Evolutionary conservation across 257 asterid species (phyloP).

Genomic region (Solanum rostratum): DNA sequence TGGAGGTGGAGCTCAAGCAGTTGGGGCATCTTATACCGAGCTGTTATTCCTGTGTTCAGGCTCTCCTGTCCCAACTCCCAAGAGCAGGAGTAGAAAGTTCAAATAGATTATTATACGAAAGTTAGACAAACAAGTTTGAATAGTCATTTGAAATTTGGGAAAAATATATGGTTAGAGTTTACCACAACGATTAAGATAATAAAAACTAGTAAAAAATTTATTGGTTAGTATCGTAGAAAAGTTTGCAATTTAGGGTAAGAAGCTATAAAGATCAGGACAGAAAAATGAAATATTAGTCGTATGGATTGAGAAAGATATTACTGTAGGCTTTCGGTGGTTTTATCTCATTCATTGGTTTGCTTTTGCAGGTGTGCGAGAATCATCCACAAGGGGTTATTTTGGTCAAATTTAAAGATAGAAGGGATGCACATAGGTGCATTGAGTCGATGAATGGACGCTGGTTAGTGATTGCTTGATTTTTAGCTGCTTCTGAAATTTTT

Average conservation of each 20-base stretch:
- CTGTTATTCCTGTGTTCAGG: neutral
- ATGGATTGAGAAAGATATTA: neutral
- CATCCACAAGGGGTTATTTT: conserved; percentile 86
- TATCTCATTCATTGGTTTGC: conserved; percentile 3
- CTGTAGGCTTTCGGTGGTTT: neutral
- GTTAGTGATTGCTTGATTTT: conserved; percentile 19
- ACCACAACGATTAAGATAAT: neutral
- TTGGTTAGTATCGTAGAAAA: neutral
- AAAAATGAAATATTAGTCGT: neutral
- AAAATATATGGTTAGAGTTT: neutral
- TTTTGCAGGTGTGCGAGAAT: conserved; percentile 75
- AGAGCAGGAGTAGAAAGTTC: neutral
- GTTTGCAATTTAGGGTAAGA: neutral
- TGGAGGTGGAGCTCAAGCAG: neutral
- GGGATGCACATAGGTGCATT: conserved; percentile 79
- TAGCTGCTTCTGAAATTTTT: neutral
- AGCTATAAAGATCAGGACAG: neutral
- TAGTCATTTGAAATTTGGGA: neutral
- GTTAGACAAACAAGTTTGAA: neutral
- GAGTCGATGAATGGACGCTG: conserved; percentile 92
- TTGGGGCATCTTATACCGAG: neutral
- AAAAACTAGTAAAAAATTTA: neutral
- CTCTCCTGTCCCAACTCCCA: neutral
- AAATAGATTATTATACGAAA: neutral
- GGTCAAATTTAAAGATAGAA: conserved; percentile 67